Evolutionary conservation across 2,329 filamentous ascomycete species (phyloP).

Genomic region (Teratosphaeria nubilosa): DNA sequence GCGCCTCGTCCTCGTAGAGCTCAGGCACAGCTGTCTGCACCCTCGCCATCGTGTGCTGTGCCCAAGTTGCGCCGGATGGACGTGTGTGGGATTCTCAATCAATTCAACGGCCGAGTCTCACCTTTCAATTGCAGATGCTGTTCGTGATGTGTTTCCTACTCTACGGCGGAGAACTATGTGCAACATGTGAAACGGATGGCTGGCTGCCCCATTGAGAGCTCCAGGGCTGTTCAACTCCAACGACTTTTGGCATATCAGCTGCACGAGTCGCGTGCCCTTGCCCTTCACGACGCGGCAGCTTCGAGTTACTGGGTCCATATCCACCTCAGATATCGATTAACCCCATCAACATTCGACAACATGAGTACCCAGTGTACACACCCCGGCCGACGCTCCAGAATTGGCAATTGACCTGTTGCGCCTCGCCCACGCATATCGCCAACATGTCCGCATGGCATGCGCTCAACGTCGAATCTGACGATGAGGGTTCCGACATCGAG

Average conservation of each 20-base stretch:
- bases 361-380: too few species aligned
- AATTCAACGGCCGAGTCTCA: too few species aligned
- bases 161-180: too few species aligned
- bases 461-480: slow-evolving; percentile 89
- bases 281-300: background rate
- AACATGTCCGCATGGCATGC: slow-evolving; percentile 61
- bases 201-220: background rate
- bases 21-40: slow-evolving; percentile 23
- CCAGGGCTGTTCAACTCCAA: background rate
- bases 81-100: too few species aligned
- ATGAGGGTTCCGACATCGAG: slow-evolving; percentile 71
- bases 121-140: too few species aligned
- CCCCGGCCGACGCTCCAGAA: too few species aligned
- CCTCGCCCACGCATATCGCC: background rate
- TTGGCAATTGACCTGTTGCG: background rate
- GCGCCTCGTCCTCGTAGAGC: slow-evolving; percentile 84
- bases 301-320: background rate
- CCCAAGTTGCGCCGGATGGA: too few species aligned
- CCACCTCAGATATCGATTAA: too few species aligned
- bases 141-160: background rate
- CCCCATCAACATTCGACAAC: too few species aligned
- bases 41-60: slow-evolving; percentile 6
- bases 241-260: background rate
- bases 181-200: background rate
- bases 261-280: background rate